These are phyloP conservation scores for Emergomyces pasteurianus DNA, from an alignment of 2,329 filamentous ascomycete species.

Conservation along the genomic window DNA sequence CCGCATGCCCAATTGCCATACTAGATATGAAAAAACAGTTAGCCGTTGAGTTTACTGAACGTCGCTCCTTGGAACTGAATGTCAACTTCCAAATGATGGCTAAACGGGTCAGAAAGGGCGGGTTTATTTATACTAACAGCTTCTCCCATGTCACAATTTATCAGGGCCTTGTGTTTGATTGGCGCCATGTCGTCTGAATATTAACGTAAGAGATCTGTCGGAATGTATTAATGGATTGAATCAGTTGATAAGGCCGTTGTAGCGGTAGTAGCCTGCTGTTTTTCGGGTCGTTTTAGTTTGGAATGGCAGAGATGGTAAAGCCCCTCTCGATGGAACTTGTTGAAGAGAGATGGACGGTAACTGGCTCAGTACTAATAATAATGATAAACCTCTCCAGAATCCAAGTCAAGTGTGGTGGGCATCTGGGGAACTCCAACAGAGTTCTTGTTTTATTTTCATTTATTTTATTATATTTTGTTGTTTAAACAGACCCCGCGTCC, in stretches of 20 bases:
- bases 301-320: no score
- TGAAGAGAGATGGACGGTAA: no score
- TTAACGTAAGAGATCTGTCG: background rate
- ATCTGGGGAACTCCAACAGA: background rate
- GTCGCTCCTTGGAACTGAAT: background rate
- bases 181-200: slow-evolving; percentile 30
- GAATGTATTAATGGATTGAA: background rate
- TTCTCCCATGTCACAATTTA: slow-evolving; percentile 39
- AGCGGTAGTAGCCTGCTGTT: background rate
- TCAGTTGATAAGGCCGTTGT: background rate
- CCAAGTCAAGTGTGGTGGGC: background rate
- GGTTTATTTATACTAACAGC: slow-evolving; percentile 18
- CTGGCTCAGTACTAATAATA: background rate
- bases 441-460: background rate
- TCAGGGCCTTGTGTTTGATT: slow-evolving; percentile 40
- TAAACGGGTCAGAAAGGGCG: background rate
- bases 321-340: background rate
- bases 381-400: background rate
- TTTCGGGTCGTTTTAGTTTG: no score
- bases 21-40: slow-evolving; percentile 6
- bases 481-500: no score
- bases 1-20: slow-evolving; percentile 39
- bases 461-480: no score
- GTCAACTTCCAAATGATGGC: background rate
- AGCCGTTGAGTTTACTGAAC: background rate